These are phyloP conservation scores for Hypoxylon sp. DNA, from an alignment of 2,329 filamentous ascomycete species.

Conservation along the genomic window DNA sequence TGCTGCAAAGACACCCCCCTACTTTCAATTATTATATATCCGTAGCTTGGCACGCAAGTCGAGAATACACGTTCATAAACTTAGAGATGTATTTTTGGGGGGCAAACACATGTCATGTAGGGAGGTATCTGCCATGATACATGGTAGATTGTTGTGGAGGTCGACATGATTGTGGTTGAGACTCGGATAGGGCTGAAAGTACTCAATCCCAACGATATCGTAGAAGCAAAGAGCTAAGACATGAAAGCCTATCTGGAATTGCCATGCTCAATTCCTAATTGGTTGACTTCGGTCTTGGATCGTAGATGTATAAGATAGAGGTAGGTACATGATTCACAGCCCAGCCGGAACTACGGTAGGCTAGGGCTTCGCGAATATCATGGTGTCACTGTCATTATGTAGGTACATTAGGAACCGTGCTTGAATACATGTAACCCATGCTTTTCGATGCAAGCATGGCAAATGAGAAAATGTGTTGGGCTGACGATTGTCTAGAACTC, in stretches of 20 bases:
- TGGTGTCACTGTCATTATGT: slow-evolving; percentile 22
- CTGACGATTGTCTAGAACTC: slow-evolving; percentile 42
- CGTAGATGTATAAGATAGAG: not conserved
- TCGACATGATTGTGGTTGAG: slow-evolving; percentile 12
- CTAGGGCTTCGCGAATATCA: not conserved
- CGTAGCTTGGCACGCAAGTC: slow-evolving; percentile 12
- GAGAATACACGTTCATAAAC: not conserved
- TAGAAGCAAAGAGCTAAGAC: not conserved
- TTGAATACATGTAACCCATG: slow-evolving; percentile 23
- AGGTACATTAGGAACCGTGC: slow-evolving; percentile 32
- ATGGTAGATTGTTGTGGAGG: slow-evolving; percentile 14
- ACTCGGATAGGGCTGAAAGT: slow-evolving; percentile 6
- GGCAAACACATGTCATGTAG: slow-evolving; percentile 22
- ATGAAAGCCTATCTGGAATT: not conserved
- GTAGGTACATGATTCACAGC: not conserved
- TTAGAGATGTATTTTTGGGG: not conserved
- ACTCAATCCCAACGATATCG: not conserved
- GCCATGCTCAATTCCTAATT: not conserved
- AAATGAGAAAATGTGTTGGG: slow-evolving; percentile 31
- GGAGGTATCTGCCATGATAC: slow-evolving; percentile 11
- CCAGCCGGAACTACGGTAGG: not conserved
- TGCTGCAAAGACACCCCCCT: slow-evolving; percentile 7
- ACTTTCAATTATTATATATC: slow-evolving; percentile 1
- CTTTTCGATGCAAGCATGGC: slow-evolving; percentile 22
- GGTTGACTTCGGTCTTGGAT: not conserved